Percentiles rank a stretch among this genome's conserved stretches.
These are phyloP conservation scores for Hypoxylon sp. DNA, from an alignment of 2,329 filamentous ascomycete species.

Conservation along the genomic window DNA sequence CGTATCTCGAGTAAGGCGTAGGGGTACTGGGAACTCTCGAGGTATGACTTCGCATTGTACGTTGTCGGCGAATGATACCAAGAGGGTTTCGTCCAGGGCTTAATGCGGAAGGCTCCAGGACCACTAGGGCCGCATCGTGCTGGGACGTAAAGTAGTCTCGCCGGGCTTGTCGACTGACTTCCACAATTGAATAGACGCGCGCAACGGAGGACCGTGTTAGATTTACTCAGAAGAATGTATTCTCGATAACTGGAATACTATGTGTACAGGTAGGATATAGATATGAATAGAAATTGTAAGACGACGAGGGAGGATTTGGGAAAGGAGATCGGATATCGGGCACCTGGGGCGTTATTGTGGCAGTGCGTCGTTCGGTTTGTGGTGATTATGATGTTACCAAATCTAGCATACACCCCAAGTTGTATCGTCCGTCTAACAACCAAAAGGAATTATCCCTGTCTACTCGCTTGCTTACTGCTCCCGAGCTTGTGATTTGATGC, in stretches of 20 bases:
- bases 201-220: slow-evolving; percentile 20
- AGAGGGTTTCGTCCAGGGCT: slow-evolving; percentile 45
- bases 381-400: slow-evolving; percentile 44
- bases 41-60: slow-evolving; percentile 52
- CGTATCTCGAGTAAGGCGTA: slow-evolving; percentile 28
- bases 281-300: slow-evolving; percentile 24
- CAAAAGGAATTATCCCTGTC: slow-evolving; percentile 26
- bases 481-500: slow-evolving; percentile 25
- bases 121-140: slow-evolving; percentile 51
- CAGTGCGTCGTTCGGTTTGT: slow-evolving; percentile 46
- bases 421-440: slow-evolving; percentile 26
- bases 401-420: slow-evolving; percentile 36
- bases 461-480: slow-evolving; percentile 27
- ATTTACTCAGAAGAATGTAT: slow-evolving; percentile 1
- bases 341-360: slow-evolving; percentile 43
- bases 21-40: slow-evolving; percentile 30
- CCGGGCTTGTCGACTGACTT: slow-evolving; percentile 28
- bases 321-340: slow-evolving; percentile 45
- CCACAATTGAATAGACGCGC: slow-evolving; percentile 35
- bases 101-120: slow-evolving; percentile 39
- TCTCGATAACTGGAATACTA: slow-evolving; percentile 10
- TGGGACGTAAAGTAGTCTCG: slow-evolving; percentile 43
- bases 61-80: slow-evolving; percentile 41
- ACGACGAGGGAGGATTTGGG: slow-evolving; percentile 36
- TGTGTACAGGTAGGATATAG: slow-evolving; percentile 23